Conservation (phyloP, 192 early-diverging fungal species). For the Lobosporangium transversale region DNA sequence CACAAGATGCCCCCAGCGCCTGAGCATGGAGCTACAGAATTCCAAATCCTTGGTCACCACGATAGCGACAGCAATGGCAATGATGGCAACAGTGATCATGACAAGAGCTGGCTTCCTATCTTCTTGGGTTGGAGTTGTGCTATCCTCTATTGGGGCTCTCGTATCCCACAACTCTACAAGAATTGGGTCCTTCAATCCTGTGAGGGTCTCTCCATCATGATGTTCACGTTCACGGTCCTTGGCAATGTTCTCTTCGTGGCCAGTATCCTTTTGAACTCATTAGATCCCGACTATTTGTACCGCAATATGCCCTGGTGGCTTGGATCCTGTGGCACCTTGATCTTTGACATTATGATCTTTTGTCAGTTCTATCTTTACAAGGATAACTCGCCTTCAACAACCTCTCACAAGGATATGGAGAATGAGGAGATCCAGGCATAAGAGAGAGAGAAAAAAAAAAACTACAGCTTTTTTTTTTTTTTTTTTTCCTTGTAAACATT, state of each 20-base stretch:
- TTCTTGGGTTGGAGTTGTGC: conserved; percentile 80
- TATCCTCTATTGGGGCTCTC: conserved; percentile 74
- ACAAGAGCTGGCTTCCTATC: conserved; percentile 58
- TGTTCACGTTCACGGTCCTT: conserved; percentile 82
- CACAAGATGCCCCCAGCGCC: conserved; percentile 13
- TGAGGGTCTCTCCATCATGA: conserved; percentile 79
- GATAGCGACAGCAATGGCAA: not conserved
- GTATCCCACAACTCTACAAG: conserved; percentile 86
- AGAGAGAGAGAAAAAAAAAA: conserved; percentile 3
- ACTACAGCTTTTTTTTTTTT: too few relatives aligned
- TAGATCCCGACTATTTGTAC: conserved; percentile 67
- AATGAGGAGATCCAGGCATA: not conserved
- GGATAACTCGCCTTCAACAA: not conserved
- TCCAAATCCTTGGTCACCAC: not conserved
- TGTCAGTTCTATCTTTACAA: conserved; percentile 31
- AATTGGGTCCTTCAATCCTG: conserved; percentile 74
- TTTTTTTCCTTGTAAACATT: too few relatives aligned
- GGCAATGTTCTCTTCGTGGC: conserved; percentile 74
- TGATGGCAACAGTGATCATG: not conserved
- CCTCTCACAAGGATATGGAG: not conserved
- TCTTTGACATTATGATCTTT: conserved; percentile 72
- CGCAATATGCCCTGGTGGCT: conserved; percentile 79
- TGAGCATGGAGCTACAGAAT: not conserved
- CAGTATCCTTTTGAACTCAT: conserved; percentile 80
- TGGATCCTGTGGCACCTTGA: conserved; percentile 73